Percentiles rank a stretch among this genome's conserved stretches.
These are phyloP conservation scores for Periconia digitata DNA, from an alignment of 2,329 filamentous ascomycete genomes.

Conservation along the genomic window DNA sequence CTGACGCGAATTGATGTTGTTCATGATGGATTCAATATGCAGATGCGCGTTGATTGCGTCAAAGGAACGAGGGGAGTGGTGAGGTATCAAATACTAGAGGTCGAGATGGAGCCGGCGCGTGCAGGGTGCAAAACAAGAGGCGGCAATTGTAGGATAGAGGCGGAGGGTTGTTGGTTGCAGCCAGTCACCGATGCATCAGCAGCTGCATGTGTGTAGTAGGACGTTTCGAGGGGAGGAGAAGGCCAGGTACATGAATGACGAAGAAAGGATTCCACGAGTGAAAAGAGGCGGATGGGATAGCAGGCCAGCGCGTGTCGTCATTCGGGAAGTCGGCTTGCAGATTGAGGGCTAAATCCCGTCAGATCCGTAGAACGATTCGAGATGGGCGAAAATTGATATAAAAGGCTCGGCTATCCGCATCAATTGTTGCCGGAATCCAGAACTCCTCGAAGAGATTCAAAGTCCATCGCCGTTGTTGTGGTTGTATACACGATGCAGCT, in stretches of 20 bases:
- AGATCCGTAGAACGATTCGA: too few relatives aligned
- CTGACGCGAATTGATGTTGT: conserved; percentile 7
- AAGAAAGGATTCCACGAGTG: conserved; percentile 10
- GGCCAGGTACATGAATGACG: not conserved
- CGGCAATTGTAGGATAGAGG: conserved; percentile 4
- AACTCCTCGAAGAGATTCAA: too few relatives aligned
- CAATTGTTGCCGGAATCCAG: conserved; percentile 4
- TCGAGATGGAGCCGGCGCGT: not conserved
- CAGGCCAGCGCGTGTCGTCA: conserved; percentile 37
- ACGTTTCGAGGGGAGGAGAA: conserved; percentile 3
- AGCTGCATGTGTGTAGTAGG: not conserved
- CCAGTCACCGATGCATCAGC: not conserved
- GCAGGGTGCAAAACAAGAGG: not conserved
- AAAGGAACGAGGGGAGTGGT: conserved; percentile 1
- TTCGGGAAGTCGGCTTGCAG: conserved; percentile 32
- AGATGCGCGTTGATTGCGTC: conserved; percentile 8
- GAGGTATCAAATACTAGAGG: conserved; percentile 1
- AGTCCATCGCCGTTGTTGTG: conserved; percentile 12
- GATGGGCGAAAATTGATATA: conserved; percentile 8
- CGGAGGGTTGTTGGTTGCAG: not conserved
- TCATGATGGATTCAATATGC: conserved; percentile 16
- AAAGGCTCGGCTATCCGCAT: conserved; percentile 1
- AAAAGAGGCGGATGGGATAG: not conserved
- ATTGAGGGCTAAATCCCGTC: conserved; percentile 8
- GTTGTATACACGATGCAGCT: conserved; percentile 27